Conservation (phyloP, 2,329 filamentous ascomycete genomes). For the Alternaria panax region DNA sequence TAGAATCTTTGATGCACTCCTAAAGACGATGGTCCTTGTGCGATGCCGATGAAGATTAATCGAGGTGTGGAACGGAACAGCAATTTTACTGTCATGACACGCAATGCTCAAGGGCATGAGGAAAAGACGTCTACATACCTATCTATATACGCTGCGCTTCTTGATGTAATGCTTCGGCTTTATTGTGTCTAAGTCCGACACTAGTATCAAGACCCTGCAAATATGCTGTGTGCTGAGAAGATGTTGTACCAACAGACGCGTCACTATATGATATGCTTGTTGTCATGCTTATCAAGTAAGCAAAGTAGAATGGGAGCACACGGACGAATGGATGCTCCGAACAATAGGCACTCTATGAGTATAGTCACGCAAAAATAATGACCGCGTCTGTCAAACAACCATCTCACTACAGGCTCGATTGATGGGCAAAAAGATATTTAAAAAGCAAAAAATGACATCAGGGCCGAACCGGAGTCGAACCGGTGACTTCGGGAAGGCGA, state of each 20-base stretch:
- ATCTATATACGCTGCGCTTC: background rate
- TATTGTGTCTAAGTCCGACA: background rate
- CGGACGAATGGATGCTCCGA: no score
- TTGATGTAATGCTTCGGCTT: background rate
- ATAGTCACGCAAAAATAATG: no score
- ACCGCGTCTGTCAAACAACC: no score
- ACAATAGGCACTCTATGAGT: no score
- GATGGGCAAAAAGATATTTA: background rate
- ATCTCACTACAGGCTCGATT: no score
- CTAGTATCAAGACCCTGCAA: background rate
- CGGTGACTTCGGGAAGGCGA: slow-evolving; percentile 7
- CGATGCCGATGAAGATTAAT: background rate
- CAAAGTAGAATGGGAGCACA: background rate
- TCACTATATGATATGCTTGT: background rate
- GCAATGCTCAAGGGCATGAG: background rate
- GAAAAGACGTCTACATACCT: background rate
- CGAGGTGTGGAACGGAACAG: background rate
- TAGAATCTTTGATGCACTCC: background rate
- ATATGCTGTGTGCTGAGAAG: no score
- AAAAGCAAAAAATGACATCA: background rate
- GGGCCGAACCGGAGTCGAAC: slow-evolving; percentile 11
- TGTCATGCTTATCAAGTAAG: background rate
- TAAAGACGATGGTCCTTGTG: background rate
- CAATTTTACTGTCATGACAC: background rate
- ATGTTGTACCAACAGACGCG: background rate